Evolutionary conservation across 495 filamentous ascomycete genomes (phyloP).

Genomic region (Cercophora newfieldiana): DNA sequence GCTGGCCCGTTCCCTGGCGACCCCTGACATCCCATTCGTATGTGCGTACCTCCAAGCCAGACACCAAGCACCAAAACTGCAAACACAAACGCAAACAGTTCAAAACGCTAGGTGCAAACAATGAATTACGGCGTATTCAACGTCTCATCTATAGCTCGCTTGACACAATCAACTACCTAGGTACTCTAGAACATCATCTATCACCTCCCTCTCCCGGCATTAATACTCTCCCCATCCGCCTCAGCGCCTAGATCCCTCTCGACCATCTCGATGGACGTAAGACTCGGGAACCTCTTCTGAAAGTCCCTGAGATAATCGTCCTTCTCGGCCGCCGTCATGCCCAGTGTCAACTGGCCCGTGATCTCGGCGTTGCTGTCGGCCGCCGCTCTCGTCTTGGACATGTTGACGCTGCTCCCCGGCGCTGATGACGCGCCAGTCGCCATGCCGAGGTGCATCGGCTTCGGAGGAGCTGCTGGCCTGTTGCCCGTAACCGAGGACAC

Average conservation of each 20-base stretch:
- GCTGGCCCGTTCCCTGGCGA: no score
- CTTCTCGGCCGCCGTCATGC: constrained; percentile 50
- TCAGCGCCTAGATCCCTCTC: constrained; percentile 50
- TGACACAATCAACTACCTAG: not conserved
- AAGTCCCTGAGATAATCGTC: constrained; percentile 65
- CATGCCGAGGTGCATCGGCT: constrained; percentile 54
- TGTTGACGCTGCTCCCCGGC: not conserved
- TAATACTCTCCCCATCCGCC: constrained; percentile 17
- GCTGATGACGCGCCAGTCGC: constrained; percentile 30
- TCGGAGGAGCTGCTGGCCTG: constrained; percentile 47
- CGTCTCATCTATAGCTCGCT: not conserved
- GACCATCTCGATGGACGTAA: constrained; percentile 81
- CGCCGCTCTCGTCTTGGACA: constrained; percentile 7
- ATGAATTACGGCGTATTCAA: not conserved
- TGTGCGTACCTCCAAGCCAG: no score
- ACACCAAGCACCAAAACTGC: no score
- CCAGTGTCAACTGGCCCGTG: constrained; percentile 44
- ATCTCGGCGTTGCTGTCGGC: not conserved
- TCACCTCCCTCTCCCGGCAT: constrained; percentile 1
- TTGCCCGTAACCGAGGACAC: constrained; percentile 6
- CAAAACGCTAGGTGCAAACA: no score
- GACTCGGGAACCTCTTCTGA: constrained; percentile 76
- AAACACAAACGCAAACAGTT: no score
- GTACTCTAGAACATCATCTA: not conserved
- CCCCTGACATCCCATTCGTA: no score